Evolutionary conservation across 2,329 filamentous ascomycete genomes (phyloP).

Genomic region (Colletotrichum liriopes): DNA sequence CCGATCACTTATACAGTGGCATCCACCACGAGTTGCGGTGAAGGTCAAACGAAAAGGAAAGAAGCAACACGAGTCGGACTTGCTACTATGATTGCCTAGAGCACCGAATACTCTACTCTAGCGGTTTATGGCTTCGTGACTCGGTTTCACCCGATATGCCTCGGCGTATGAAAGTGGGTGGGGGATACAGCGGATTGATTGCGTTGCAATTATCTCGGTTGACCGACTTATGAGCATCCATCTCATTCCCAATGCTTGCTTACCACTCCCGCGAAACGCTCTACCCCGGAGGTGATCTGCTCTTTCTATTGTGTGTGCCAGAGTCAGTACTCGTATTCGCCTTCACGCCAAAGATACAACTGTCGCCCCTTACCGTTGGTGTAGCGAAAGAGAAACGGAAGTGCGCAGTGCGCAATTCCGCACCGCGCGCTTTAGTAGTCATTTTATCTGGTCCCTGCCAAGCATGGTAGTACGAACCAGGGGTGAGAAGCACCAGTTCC

Average conservation of each 20-base stretch:
- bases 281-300: slow-evolving; percentile 41
- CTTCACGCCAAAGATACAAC: not conserved
- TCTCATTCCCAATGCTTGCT: slow-evolving; percentile 21
- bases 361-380: slow-evolving; percentile 46
- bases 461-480: slow-evolving; percentile 52
- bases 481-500: slow-evolving; percentile 49
- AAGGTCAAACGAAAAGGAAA: too few relatives aligned
- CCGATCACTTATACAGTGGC: too few relatives aligned
- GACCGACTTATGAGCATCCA: not conserved
- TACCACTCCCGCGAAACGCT: slow-evolving; percentile 30
- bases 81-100: too few relatives aligned
- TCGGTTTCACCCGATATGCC: too few relatives aligned
- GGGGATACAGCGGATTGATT: too few relatives aligned
- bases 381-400: slow-evolving; percentile 51
- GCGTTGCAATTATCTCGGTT: too few relatives aligned
- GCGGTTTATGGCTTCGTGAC: too few relatives aligned
- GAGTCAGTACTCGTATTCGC: slow-evolving; percentile 8
- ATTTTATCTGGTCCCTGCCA: slow-evolving; percentile 49
- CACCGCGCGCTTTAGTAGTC: slow-evolving; percentile 46
- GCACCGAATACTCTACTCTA: too few relatives aligned
- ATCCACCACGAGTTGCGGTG: too few relatives aligned
- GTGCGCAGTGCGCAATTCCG: slow-evolving; percentile 45
- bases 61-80: too few relatives aligned
- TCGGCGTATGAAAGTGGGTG: too few relatives aligned
- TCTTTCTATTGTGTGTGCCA: slow-evolving; percentile 34